Evolutionary conservation across 1,284 basidiomycete genomes (phyloP).

Genomic region (Trichosporon faecale): DNA sequence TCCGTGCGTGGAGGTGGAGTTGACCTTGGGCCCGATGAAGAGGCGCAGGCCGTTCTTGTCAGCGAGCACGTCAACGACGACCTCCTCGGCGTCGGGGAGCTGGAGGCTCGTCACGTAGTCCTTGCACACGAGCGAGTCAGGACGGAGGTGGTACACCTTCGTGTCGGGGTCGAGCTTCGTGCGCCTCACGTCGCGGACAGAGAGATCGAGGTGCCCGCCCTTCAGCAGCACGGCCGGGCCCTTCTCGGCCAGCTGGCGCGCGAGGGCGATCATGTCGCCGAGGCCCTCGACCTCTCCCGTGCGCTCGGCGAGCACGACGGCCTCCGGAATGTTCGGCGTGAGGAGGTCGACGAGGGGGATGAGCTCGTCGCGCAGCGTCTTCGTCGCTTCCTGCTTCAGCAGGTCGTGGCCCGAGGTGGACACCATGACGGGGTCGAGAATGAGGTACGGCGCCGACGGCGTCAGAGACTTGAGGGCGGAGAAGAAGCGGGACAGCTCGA

Average conservation of each 20-base stretch:
- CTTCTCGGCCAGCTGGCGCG: conserved; percentile 59
- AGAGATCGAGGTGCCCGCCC: conserved; percentile 71
- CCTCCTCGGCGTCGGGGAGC: conserved; percentile 22
- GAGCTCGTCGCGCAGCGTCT: conserved; percentile 57
- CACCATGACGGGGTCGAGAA: conserved; percentile 89
- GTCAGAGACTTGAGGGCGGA: conserved; percentile 11
- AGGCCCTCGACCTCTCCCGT: conserved; percentile 55
- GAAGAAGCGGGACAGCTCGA: conserved; percentile 46
- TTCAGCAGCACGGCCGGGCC: conserved; percentile 69
- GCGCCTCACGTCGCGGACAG: conserved; percentile 53
- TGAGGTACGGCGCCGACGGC: conserved; percentile 56
- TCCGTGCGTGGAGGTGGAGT: conserved; percentile 78
- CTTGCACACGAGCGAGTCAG: conserved; percentile 31
- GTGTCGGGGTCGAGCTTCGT: conserved; percentile 12
- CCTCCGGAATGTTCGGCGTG: conserved; percentile 85
- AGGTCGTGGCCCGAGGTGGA: conserved; percentile 86
- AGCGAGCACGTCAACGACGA: conserved; percentile 76
- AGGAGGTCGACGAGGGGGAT: conserved; percentile 72
- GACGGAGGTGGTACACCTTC: conserved; percentile 23
- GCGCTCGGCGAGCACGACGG: conserved; percentile 57
- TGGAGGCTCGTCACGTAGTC: conserved; percentile 22
- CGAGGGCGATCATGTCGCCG: conserved; percentile 64
- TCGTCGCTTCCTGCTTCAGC: conserved; percentile 58
- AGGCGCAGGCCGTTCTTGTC: conserved; percentile 55
- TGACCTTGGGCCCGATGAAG: conserved; percentile 65